Conservation (phyloP, 2,329 filamentous ascomycete genomes). For the Leptoxyphium fumago region DNA sequence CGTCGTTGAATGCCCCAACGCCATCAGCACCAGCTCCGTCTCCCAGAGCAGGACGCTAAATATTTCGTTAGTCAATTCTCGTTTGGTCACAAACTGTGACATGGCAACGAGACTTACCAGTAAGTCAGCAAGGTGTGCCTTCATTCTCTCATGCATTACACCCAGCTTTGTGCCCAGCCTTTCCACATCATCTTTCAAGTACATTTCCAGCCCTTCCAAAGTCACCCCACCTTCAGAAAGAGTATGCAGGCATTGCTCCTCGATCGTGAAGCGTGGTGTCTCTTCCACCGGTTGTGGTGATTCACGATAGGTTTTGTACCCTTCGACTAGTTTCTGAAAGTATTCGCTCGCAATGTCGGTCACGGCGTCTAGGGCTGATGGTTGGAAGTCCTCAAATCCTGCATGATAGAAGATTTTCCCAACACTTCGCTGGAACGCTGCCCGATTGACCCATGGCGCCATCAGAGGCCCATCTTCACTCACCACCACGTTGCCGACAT, state of each 20-base stretch:
- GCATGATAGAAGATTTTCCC: slow-evolving; percentile 92
- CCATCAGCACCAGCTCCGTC: slow-evolving; percentile 66
- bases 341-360: slow-evolving; percentile 84
- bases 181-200: slow-evolving; percentile 89
- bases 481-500: slow-evolving; percentile 78
- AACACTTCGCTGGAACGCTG: slow-evolving; percentile 76
- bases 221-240: slow-evolving; percentile 74
- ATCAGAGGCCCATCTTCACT: slow-evolving; percentile 82
- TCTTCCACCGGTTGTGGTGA: slow-evolving; percentile 46
- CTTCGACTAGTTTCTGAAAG: slow-evolving; percentile 68
- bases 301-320: slow-evolving; percentile 71
- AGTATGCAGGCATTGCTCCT: slow-evolving; percentile 78
- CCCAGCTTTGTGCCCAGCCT: slow-evolving; percentile 63
- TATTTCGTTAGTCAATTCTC: slow-evolving; percentile 10
- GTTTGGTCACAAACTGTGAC: not conserved
- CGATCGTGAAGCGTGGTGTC: slow-evolving; percentile 54
- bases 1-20: slow-evolving; percentile 83
- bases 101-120: slow-evolving; percentile 31
- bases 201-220: slow-evolving; percentile 64
- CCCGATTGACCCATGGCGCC: slow-evolving; percentile 65
- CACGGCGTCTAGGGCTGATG: slow-evolving; percentile 77
- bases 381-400: slow-evolving; percentile 93
- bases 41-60: slow-evolving; percentile 61
- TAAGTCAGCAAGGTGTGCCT: slow-evolving; percentile 79
- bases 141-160: slow-evolving; percentile 88